Evolutionary conservation across 345 rosid species (phyloP), one percentile per base, ranked within the genome.

Genomic region (Geranium brycei): DNA sequence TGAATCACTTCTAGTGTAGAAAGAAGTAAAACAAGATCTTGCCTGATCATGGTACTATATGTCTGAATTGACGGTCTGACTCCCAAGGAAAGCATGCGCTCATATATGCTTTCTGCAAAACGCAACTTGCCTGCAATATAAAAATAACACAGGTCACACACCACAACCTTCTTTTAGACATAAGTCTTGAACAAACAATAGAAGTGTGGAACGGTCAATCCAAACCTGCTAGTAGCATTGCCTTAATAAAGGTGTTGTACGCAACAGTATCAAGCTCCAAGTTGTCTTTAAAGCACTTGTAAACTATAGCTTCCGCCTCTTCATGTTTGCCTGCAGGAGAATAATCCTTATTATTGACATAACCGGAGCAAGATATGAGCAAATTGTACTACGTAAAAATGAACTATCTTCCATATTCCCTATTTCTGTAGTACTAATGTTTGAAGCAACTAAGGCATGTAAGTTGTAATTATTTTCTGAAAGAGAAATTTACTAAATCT

Each of bases 171-270:
- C 53, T 47, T 47, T 47, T 6, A 47, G 11, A 11, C 11, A 66
- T 17, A 31, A 23, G 35, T 65, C 64, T 64, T 14, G 35, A 62
- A 59, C 59, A 55, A 59, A 60, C 19, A 57, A 65, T 47, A 11
- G 15, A 47, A 47, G 14, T 3, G 53, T 30, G 19, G 35, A 66
- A 63, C 0, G 12, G 61, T 32, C 64, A 57, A 41, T 38, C 47
- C 65, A 59, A 63, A 87, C 97, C 95, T 85, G 97, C 90, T 87
- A 75, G 77, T 62, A 85, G 77, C 91, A 87, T 87, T 64, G 91
- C 91, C 85, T 83, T 90, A 65, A 90, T 87, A 77, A 87, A 85
- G 53, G 87, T 87, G 73, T 90, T 90, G 73, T 81, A 87, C 14
- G 87, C 85, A 69, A 87, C 86, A 0, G 91, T 85, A 71, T 90